A percentile compares a stretch with the other conserved stretches of the same genome.
phyloP scores from a whole-genome alignment of 1,284 basidiomycete species.

The Agaricales sp. region DNA sequence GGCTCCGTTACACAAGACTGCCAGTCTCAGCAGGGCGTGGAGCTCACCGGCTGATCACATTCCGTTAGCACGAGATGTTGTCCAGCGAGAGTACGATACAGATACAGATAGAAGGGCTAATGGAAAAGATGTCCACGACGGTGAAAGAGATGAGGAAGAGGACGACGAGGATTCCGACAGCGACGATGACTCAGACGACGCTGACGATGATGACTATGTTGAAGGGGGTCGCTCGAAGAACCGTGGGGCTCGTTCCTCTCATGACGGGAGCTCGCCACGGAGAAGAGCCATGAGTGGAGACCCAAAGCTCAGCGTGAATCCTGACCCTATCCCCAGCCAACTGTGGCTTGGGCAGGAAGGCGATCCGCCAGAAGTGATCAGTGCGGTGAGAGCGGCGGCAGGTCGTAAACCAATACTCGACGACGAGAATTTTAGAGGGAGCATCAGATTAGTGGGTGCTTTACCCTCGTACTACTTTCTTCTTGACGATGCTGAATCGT shows the following conservation, averaged over 20 bases:
- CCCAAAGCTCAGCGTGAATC: background rate
- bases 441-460: background rate
- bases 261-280: no score
- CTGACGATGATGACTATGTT: background rate
- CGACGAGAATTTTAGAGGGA: background rate
- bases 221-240: background rate
- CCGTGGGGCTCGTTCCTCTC: no score
- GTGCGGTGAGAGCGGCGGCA: background rate
- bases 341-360: background rate
- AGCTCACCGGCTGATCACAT: background rate
- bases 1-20: no score
- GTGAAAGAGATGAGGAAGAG: background rate
- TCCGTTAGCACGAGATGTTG: background rate
- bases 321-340: background rate
- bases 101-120: background rate
- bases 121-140: background rate
- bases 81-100: background rate
- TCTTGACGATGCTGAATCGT: background rate
- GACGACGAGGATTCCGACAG: background rate
- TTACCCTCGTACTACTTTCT: background rate
- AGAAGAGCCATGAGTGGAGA: no score
- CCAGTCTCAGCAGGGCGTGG: no score
- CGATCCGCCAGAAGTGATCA: background rate
- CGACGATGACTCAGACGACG: background rate
- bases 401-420: background rate